Conservation (phyloP, 2,329 filamentous ascomycete species). For the Nemania abortiva region DNA sequence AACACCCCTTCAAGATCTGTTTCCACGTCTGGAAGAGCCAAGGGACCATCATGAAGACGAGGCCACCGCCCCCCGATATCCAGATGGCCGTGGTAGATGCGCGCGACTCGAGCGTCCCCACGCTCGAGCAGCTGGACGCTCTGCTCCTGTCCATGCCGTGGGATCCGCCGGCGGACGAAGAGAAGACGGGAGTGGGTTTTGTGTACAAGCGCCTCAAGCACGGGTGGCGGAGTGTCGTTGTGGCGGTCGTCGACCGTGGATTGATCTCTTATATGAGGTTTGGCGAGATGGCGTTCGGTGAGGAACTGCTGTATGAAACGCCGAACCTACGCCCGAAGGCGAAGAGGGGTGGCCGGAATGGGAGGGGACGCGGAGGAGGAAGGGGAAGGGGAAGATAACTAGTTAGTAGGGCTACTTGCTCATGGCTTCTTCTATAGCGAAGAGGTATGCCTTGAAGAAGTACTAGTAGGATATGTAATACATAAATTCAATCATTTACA, state of each 20-base stretch:
- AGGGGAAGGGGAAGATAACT: slow-evolving; percentile 22
- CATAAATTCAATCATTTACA: background rate
- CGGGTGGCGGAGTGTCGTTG: slow-evolving; percentile 83
- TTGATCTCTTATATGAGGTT: slow-evolving; percentile 89
- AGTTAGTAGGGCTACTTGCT: background rate
- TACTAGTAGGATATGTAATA: background rate
- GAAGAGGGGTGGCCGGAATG: slow-evolving; percentile 43
- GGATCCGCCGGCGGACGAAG: slow-evolving; percentile 67
- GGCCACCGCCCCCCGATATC: slow-evolving; percentile 83
- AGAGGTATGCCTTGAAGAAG: background rate
- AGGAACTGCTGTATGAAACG: slow-evolving; percentile 77
- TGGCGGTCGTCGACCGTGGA: slow-evolving; percentile 91
- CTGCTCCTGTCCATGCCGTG: slow-evolving; percentile 81
- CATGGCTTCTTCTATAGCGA: background rate
- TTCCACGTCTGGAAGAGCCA: slow-evolving; percentile 86
- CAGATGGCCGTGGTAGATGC: slow-evolving; percentile 85
- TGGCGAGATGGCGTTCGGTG: slow-evolving; percentile 81
- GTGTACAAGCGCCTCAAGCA: slow-evolving; percentile 85
- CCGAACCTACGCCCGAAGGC: slow-evolving; percentile 55
- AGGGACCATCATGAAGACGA: slow-evolving; percentile 80
- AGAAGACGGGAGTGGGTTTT: slow-evolving; percentile 55
- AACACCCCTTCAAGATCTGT: slow-evolving; percentile 76
- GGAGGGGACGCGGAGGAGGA: slow-evolving; percentile 41
- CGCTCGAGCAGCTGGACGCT: slow-evolving; percentile 75
- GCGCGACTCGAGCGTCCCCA: slow-evolving; percentile 76